phyloP scores from a whole-genome alignment of 2,329 filamentous ascomycete species.

The Verticillium longisporum region DNA sequence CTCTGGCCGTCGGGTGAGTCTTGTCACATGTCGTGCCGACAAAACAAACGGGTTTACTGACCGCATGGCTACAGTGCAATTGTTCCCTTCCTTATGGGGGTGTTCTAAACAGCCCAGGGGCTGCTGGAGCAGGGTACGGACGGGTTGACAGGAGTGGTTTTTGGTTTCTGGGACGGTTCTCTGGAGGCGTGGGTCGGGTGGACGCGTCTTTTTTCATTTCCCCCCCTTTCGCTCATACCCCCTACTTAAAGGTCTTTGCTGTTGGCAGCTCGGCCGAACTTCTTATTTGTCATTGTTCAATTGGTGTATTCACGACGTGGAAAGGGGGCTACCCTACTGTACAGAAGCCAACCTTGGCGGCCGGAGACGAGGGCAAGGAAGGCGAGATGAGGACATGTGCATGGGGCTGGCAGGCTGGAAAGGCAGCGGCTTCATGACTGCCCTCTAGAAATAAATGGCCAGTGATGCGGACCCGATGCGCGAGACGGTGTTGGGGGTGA shows the following conservation, averaged over 20 bases:
- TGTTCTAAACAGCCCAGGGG: slow-evolving; percentile 27
- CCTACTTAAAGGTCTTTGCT: not conserved
- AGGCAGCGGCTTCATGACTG: not conserved
- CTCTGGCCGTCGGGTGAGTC: slow-evolving; percentile 84
- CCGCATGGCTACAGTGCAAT: slow-evolving; percentile 26
- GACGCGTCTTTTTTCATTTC: slow-evolving; percentile 6
- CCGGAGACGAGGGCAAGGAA: not conserved
- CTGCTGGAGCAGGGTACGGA: not conserved
- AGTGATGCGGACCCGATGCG: not conserved
- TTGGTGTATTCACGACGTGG: not conserved
- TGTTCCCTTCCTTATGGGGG: slow-evolving; percentile 45
- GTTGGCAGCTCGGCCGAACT: not conserved
- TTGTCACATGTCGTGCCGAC: not conserved
- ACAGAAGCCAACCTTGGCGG: not conserved
- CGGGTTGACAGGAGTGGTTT: slow-evolving; percentile 1
- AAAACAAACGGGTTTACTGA: slow-evolving; percentile 6
- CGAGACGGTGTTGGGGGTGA: too few species aligned
- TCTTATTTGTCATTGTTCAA: not conserved
- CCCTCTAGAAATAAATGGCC: not conserved
- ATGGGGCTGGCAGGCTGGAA: not conserved
- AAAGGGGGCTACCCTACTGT: not conserved
- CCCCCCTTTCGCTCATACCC: slow-evolving; percentile 7
- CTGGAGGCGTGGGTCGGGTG: slow-evolving; percentile 4
- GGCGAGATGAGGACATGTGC: not conserved
- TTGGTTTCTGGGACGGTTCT: slow-evolving; percentile 3